Conservation (phyloP, 1,284 basidiomycete species). For the Sporisorium exsertum region DNA sequence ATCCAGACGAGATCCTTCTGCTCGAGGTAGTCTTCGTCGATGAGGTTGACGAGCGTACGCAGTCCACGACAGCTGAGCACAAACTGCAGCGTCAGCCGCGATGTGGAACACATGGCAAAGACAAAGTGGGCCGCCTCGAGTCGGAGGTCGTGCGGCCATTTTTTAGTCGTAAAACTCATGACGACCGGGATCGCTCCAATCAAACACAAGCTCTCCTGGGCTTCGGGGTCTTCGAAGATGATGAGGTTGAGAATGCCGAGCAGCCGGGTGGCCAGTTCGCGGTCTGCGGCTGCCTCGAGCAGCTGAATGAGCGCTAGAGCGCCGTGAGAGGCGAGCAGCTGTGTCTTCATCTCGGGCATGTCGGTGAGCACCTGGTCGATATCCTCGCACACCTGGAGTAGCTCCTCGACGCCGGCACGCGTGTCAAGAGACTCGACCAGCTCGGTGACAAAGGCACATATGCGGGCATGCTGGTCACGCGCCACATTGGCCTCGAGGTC, state of each 20-base stretch:
- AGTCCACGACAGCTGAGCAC: conserved; percentile 84
- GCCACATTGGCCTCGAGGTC: conserved; percentile 64
- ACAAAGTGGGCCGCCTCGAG: conserved; percentile 96
- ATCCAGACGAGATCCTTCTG: conserved; percentile 87
- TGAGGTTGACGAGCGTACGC: conserved; percentile 90
- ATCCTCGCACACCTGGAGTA: conserved; percentile 86
- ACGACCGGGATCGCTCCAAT: conserved; percentile 75
- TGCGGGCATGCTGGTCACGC: conserved; percentile 74
- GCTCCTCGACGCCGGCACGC: conserved; percentile 80
- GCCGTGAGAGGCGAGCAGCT: conserved; percentile 90
- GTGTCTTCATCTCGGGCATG: conserved; percentile 86
- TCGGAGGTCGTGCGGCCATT: conserved; percentile 90
- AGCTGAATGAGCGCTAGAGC: conserved; percentile 94
- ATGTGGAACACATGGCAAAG: conserved; percentile 88
- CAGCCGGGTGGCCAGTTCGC: conserved; percentile 85
- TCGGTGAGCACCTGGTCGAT: conserved; percentile 84
- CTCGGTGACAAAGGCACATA: conserved; percentile 82
- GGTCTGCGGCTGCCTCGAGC: conserved; percentile 81
- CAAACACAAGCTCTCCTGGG: conserved; percentile 93
- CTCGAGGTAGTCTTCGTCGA: conserved; percentile 96
- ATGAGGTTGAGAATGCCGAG: conserved; percentile 90
- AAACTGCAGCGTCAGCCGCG: conserved; percentile 78
- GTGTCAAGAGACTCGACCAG: conserved; percentile 88
- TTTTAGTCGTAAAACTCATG: conserved; percentile 88
- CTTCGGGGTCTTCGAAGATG: conserved; percentile 83